phyloP scores from a whole-genome alignment of 257 asterid genomes.

The Nicotiana knightiana region DNA sequence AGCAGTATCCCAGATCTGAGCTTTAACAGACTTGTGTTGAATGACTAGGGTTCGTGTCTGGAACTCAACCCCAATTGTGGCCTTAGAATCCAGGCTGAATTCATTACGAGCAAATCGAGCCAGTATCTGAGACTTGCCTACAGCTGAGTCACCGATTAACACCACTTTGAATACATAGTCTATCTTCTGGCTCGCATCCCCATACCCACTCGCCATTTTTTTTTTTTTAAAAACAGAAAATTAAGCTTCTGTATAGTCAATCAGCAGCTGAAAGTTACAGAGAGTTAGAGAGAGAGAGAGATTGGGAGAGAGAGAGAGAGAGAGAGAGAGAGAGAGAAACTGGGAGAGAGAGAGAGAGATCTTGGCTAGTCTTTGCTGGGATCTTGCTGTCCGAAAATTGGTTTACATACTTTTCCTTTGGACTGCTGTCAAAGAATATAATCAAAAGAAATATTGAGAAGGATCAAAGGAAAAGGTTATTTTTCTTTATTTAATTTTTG shows the following conservation, averaged over 20 bases:
- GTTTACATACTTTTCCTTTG: background rate
- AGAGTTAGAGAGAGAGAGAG: background rate
- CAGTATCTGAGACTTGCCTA: slow-evolving; percentile 8
- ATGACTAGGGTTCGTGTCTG: slow-evolving; percentile 8
- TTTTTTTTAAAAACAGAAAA: background rate
- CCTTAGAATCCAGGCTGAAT: slow-evolving; percentile 11
- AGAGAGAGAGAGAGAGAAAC: background rate
- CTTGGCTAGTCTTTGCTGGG: background rate
- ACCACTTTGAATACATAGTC: slow-evolving; percentile 14
- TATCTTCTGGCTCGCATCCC: slow-evolving; percentile 7
- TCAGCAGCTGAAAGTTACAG: background rate
- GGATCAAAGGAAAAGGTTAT: too few species aligned
- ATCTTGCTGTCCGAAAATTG: background rate
- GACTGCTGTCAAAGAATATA: background rate
- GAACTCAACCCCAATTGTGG: slow-evolving; percentile 16
- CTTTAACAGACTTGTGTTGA: slow-evolving; percentile 12
- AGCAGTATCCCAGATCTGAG: slow-evolving; percentile 22
- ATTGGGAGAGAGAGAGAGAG: background rate
- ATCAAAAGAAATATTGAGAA: too few species aligned
- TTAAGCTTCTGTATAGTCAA: too few species aligned
- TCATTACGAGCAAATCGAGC: slow-evolving; percentile 14
- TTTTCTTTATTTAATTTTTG: too few species aligned
- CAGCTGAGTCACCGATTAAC: slow-evolving; percentile 16
- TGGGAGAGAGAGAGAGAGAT: background rate
- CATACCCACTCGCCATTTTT: slow-evolving; percentile 1